Percentiles rank a stretch among this genome's conserved stretches.
phyloP scores from a whole-genome alignment of 495 filamentous ascomycete species.

The Cladorrhinum samala region DNA sequence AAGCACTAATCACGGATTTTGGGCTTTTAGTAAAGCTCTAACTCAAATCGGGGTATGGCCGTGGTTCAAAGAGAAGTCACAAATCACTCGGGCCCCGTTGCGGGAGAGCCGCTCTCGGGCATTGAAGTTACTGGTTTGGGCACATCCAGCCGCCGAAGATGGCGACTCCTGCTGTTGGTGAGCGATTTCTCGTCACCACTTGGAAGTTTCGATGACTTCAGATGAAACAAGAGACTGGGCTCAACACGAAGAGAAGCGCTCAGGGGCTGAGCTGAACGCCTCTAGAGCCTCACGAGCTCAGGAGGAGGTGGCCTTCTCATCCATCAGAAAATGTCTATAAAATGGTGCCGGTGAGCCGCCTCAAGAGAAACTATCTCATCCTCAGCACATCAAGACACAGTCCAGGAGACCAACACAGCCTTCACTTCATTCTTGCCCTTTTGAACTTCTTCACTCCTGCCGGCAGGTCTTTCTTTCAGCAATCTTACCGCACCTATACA shows the following conservation, averaged over 20 bases:
- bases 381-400: not conserved
- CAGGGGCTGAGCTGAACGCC: not conserved
- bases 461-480: constrained; percentile 1
- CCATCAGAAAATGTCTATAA: constrained; percentile 11
- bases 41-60: no score
- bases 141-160: no score
- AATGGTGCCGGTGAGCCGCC: not conserved
- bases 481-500: constrained; percentile 4
- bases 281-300: not conserved
- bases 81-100: no score
- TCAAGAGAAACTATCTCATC: not conserved
- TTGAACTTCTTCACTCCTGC: constrained; percentile 2
- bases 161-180: not conserved
- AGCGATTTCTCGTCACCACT: not conserved
- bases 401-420: constrained; percentile 7
- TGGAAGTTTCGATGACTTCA: constrained; percentile 3
- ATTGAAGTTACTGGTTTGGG: no score
- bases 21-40: no score
- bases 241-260: not conserved
- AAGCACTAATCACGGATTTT: no score
- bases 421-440: not conserved
- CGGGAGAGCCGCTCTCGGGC: no score
- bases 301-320: no score
- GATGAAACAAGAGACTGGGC: not conserved
- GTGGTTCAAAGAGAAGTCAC: no score